Conservation (phyloP, 495 filamentous ascomycete genomes). For the Terfezia boudieri region DNA sequence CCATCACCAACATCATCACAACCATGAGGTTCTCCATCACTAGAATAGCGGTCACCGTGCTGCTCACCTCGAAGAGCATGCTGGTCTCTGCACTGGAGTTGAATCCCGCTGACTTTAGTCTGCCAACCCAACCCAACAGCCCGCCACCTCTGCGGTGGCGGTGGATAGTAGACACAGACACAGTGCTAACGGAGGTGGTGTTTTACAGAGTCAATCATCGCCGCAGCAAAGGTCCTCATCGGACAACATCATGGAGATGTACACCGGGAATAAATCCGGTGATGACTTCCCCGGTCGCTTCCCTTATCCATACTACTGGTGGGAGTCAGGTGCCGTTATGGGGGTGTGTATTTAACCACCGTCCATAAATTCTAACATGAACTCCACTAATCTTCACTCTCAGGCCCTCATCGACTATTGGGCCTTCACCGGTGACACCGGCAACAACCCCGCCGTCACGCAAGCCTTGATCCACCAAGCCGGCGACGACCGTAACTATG, state of each 20-base stretch:
- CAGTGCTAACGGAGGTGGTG: too few species aligned
- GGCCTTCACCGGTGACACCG: constrained; percentile 46
- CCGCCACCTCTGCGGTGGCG: too few species aligned
- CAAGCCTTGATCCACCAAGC: constrained; percentile 47
- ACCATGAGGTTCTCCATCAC: too few species aligned
- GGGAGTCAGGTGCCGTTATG: constrained; percentile 19
- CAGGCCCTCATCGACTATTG: constrained; percentile 44
- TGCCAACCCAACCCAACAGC: too few species aligned
- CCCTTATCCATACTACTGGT: constrained; percentile 9
- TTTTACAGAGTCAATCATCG: neutral
- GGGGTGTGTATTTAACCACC: constrained; percentile 10
- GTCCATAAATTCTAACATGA: neutral
- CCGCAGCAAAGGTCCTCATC: neutral
- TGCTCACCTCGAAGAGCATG: too few species aligned
- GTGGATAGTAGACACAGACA: too few species aligned
- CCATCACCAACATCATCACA: too few species aligned
- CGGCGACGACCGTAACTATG: constrained; percentile 39
- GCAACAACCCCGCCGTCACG: constrained; percentile 41
- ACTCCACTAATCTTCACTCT: neutral
- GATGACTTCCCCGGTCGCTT: neutral
- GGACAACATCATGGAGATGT: neutral
- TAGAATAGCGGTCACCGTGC: too few species aligned
- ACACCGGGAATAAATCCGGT: neutral
- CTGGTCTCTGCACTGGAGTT: too few species aligned
- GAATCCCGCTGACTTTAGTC: too few species aligned